Percentiles rank a stretch among this genome's conserved stretches.
These are phyloP conservation scores for Musa itinerans DNA, from an alignment of 176 grass and related monocot genomes.

Conservation along the genomic window DNA sequence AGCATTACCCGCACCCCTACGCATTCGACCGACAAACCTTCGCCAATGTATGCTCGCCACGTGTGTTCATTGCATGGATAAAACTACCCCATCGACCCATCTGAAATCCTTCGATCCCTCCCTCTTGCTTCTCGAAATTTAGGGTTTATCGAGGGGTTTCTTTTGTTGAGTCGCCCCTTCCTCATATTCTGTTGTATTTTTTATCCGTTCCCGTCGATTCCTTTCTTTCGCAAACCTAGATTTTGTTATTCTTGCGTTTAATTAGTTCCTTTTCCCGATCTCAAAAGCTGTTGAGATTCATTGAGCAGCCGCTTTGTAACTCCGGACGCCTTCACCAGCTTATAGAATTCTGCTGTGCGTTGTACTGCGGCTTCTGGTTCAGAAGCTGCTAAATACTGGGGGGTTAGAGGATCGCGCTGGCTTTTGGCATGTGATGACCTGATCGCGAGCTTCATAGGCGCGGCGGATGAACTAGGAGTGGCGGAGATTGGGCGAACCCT, in stretches of 20 bases:
- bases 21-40: no score
- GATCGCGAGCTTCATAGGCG: not conserved
- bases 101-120: no score
- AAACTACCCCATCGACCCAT: no score
- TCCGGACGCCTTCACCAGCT: not conserved
- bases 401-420: not conserved
- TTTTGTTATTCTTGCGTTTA: not conserved
- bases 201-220: not conserved
- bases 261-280: not conserved
- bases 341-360: not conserved
- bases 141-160: not conserved
- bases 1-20: no score
- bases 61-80: no score
- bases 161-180: not conserved
- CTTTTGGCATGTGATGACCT: not conserved
- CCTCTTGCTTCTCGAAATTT: not conserved
- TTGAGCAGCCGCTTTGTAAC: not conserved
- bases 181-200: not conserved
- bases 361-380: not conserved
- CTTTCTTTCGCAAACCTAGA: not conserved
- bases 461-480: not conserved
- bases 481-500: slow-evolving; percentile 15
- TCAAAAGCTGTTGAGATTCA: not conserved
- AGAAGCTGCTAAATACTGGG: no score
- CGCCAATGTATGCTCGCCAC: no score